Percentiles rank a stretch among this genome's conserved stretches.
These are phyloP conservation scores for Metschnikowia arizonensis DNA, from an alignment of 805 yeast genomes.

Conservation along the genomic window DNA sequence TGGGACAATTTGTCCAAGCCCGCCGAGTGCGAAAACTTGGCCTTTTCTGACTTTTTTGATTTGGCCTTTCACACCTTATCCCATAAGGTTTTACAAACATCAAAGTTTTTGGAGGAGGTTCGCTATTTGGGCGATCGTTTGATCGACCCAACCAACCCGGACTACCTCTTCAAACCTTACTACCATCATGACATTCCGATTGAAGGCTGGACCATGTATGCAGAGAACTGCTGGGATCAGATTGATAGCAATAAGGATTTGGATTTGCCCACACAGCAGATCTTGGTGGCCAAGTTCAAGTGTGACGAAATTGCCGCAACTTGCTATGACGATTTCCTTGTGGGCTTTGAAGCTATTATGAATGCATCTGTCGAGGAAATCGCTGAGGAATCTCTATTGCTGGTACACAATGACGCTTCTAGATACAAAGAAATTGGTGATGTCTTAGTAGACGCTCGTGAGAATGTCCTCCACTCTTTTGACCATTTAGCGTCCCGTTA, in stretches of 20 bases:
- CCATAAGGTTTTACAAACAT: slow-evolving; percentile 80
- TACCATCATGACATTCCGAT: slow-evolving; percentile 86
- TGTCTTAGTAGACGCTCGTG: slow-evolving; percentile 41
- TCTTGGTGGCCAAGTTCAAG: slow-evolving; percentile 87
- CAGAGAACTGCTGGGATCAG: slow-evolving; percentile 89
- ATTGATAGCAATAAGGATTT: slow-evolving; percentile 89
- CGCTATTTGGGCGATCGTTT: slow-evolving; percentile 61
- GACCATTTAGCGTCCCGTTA: slow-evolving; percentile 78
- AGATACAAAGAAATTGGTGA: slow-evolving; percentile 44
- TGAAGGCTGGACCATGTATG: slow-evolving; percentile 94
- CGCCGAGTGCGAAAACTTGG: slow-evolving; percentile 48
- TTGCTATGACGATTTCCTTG: slow-evolving; percentile 29
- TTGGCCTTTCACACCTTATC: slow-evolving; percentile 74
- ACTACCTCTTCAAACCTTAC: slow-evolving; percentile 54
- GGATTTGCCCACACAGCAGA: slow-evolving; percentile 95
- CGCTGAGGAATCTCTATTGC: slow-evolving; percentile 12
- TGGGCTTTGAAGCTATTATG: slow-evolving; percentile 16
- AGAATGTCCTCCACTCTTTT: slow-evolving; percentile 47
- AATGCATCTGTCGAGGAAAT: slow-evolving; percentile 7
- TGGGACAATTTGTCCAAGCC: slow-evolving; percentile 83
- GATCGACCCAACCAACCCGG: slow-evolving; percentile 26
- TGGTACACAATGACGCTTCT: slow-evolving; percentile 1
- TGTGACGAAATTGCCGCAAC: slow-evolving; percentile 78
- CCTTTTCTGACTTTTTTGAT: slow-evolving; percentile 77
- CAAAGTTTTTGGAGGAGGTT: slow-evolving; percentile 61